Evolutionary conservation across 805 yeast genomes (phyloP).

Genomic region (Ogataea angusta): DNA sequence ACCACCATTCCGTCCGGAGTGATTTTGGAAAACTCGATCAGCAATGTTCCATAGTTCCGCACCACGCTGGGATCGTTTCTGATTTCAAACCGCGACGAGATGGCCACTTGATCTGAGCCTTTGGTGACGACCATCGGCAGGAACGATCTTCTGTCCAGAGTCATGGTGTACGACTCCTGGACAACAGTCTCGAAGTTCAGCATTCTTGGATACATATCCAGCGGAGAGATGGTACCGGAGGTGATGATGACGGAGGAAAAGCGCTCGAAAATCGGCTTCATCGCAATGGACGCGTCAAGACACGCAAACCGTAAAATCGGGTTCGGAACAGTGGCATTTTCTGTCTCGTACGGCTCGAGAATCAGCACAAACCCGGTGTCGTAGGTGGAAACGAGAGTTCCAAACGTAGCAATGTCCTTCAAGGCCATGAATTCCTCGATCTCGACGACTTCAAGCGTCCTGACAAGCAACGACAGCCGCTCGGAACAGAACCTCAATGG

Average conservation of each 20-base stretch:
- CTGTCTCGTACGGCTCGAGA: slow-evolving; percentile 93
- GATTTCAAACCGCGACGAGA: slow-evolving; percentile 92
- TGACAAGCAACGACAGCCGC: slow-evolving; percentile 78
- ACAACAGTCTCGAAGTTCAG: slow-evolving; percentile 88
- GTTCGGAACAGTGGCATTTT: slow-evolving; percentile 91
- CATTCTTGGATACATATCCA: slow-evolving; percentile 99
- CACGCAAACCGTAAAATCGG: slow-evolving; percentile 93
- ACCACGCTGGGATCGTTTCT: slow-evolving; percentile 98
- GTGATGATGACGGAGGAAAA: slow-evolving; percentile 92
- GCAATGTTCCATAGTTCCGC: slow-evolving; percentile 88
- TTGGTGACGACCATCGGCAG: slow-evolving; percentile 95
- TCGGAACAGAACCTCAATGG: slow-evolving; percentile 93
- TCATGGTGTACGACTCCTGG: slow-evolving; percentile 95
- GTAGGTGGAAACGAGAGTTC: slow-evolving; percentile 91
- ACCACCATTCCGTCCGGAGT: slow-evolving; percentile 99
- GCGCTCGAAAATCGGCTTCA: slow-evolving; percentile 92
- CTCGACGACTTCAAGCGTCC: slow-evolving; percentile 83
- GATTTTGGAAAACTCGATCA: slow-evolving; percentile 88
- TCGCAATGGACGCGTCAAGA: slow-evolving; percentile 95
- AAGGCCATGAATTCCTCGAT: slow-evolving; percentile 90
- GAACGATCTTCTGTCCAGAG: slow-evolving; percentile 86
- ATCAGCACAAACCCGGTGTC: slow-evolving; percentile 90
- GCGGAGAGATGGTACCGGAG: slow-evolving; percentile 96
- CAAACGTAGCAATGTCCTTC: slow-evolving; percentile 95
- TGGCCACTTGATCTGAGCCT: slow-evolving; percentile 97